These are phyloP conservation scores for Hemerocallis citrina DNA, from an alignment of 106 monocot genomes.

Conservation along the genomic window DNA sequence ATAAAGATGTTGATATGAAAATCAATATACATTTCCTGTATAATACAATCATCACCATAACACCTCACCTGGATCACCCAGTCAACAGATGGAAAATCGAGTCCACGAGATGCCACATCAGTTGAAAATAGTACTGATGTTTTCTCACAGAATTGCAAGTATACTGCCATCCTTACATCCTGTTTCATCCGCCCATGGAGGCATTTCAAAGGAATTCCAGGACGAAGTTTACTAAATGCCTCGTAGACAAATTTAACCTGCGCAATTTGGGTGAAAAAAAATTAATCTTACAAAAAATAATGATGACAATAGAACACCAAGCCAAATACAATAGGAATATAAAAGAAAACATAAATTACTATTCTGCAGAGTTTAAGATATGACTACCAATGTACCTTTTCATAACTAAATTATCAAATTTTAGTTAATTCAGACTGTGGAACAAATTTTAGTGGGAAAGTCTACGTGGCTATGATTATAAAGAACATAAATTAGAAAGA, in stretches of 20 bases:
- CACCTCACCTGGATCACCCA: constrained; percentile 89
- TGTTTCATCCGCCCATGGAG: constrained; percentile 91
- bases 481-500: too few relatives aligned
- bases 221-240: constrained; percentile 83
- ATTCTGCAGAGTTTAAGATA: too few relatives aligned
- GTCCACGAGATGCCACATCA: constrained; percentile 85
- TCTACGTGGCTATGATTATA: too few relatives aligned
- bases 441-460: not conserved
- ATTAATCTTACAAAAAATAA: too few relatives aligned
- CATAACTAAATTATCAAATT: too few relatives aligned
- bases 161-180: constrained; percentile 64
- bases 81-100: constrained; percentile 85
- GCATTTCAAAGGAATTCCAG: constrained; percentile 85
- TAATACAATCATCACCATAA: not conserved
- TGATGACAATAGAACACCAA: too few relatives aligned
- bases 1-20: too few relatives aligned
- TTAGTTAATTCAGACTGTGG: not conserved
- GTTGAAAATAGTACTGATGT: constrained; percentile 84
- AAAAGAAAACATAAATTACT: too few relatives aligned
- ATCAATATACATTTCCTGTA: too few relatives aligned
- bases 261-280: too few relatives aligned
- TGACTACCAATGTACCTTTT: too few relatives aligned
- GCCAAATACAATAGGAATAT: too few relatives aligned
- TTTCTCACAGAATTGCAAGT: constrained; percentile 61
- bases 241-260: constrained; percentile 96